Percentiles rank a stretch among this genome's conserved stretches.
These are phyloP conservation scores for Calophaca sinica DNA, from an alignment of 306 rosid species.

Conservation along the genomic window DNA sequence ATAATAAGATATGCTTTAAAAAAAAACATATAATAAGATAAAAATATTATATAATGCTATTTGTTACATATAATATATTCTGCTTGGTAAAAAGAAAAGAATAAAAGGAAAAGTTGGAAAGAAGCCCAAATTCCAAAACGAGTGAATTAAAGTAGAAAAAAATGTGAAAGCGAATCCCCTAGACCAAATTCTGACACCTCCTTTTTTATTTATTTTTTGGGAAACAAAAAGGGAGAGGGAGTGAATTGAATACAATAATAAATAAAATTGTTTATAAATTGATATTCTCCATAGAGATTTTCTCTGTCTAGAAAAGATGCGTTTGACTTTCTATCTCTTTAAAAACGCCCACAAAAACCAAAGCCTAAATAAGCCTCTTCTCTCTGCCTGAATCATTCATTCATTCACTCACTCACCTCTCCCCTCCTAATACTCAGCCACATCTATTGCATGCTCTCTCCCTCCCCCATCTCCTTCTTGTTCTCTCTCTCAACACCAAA, in stretches of 20 bases:
- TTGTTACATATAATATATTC: background rate
- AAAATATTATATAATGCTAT: no score
- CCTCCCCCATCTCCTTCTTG: conserved; percentile 42
- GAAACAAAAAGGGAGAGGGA: conserved; percentile 3
- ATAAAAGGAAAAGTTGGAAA: conserved; percentile 8
- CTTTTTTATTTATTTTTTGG: background rate
- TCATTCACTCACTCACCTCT: background rate
- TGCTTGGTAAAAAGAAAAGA: background rate
- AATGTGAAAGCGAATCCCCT: conserved; percentile 47
- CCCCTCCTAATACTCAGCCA: conserved; percentile 38
- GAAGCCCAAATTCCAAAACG: conserved; percentile 19
- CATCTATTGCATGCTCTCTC: conserved; percentile 64
- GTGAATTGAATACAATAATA: background rate
- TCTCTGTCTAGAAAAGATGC: conserved; percentile 50
- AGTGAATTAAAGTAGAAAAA: conserved; percentile 36
- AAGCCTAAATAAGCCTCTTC: conserved; percentile 43
- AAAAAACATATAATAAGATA: background rate
- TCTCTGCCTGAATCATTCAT: conserved; percentile 39
- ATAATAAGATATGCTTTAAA: no score
- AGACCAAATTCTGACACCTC: conserved; percentile 60
- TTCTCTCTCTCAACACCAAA: conserved; percentile 29
- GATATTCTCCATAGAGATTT: conserved; percentile 22
- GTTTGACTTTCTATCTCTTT: conserved; percentile 60
- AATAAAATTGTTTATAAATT: background rate
- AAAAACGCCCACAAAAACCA: conserved; percentile 43